phyloP scores from a whole-genome alignment of 2,329 filamentous ascomycete genomes.

The Westerdykella aurantiaca region DNA sequence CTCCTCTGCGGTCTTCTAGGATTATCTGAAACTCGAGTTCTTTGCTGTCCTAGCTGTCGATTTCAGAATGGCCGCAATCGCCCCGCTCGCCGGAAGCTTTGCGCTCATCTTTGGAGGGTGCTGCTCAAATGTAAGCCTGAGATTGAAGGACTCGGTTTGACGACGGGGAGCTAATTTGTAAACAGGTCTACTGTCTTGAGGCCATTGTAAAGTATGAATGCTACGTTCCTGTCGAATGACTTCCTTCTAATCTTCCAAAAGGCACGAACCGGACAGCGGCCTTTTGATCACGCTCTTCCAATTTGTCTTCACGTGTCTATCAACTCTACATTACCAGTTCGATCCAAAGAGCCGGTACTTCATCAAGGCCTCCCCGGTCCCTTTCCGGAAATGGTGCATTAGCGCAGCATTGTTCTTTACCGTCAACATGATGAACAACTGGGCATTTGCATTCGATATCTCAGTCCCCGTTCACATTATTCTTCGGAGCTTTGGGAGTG shows the following conservation, averaged over 20 bases:
- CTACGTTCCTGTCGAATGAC: conserved; percentile 2
- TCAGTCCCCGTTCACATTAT: conserved; percentile 97
- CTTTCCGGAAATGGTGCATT: conserved; percentile 75
- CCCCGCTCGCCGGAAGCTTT: conserved; percentile 54
- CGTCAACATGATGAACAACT: conserved; percentile 95
- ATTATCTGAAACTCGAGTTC: too few relatives aligned
- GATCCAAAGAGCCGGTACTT: conserved; percentile 60
- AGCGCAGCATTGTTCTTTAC: conserved; percentile 88
- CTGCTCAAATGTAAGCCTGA: conserved; percentile 72
- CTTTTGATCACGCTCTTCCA: conserved; percentile 53
- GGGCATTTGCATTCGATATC: conserved; percentile 94
- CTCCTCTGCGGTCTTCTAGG: too few relatives aligned
- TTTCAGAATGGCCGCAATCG: conserved; percentile 28
- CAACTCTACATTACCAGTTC: conserved; percentile 43
- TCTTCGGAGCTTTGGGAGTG: conserved; percentile 86
- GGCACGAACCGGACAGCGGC: conserved; percentile 80
- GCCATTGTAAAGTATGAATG: conserved; percentile 79
- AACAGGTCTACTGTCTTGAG: conserved; percentile 87
- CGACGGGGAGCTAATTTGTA: conserved; percentile 12
- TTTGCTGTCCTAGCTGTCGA: too few relatives aligned
- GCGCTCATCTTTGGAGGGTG: conserved; percentile 91
- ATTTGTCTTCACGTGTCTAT: conserved; percentile 59
- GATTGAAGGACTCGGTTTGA: neutral
- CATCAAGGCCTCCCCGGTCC: conserved; percentile 71
- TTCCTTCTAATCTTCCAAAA: conserved; percentile 35